These are phyloP conservation scores for Phialemonium atrogriseum DNA, from an alignment of 2,329 filamentous ascomycete species.

Conservation along the genomic window DNA sequence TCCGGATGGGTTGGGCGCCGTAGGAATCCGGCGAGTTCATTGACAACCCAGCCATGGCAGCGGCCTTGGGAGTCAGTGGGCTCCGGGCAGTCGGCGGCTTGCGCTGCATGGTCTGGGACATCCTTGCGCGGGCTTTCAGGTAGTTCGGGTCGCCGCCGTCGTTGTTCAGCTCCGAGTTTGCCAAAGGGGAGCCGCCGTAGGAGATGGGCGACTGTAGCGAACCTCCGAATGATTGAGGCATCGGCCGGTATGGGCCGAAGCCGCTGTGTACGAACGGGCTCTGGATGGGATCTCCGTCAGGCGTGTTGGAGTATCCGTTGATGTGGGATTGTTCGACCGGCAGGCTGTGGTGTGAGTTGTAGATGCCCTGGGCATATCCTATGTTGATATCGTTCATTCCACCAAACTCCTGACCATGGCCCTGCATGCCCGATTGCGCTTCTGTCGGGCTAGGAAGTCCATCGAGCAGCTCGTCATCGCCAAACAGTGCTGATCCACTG, in stretches of 20 bases:
- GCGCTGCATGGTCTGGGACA: constrained; percentile 58
- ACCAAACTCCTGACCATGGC: constrained; percentile 48
- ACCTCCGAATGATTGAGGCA: constrained; percentile 47
- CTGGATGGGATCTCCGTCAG: constrained; percentile 84
- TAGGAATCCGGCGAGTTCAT: constrained; percentile 64
- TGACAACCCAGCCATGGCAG: constrained; percentile 62
- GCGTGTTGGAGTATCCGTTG: constrained; percentile 81
- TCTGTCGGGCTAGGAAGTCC: constrained; percentile 52
- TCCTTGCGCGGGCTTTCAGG: constrained; percentile 48
- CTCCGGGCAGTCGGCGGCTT: constrained; percentile 68
- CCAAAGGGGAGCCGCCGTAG: constrained; percentile 41
- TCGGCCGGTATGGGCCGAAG: constrained; percentile 69
- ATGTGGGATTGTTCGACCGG: constrained; percentile 62
- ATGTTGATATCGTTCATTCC: constrained; percentile 49
- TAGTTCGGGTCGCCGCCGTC: constrained; percentile 45
- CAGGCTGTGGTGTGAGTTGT: constrained; percentile 46
- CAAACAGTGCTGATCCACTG: constrained; percentile 68
- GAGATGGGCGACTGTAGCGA: constrained; percentile 45
- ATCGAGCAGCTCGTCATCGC: constrained; percentile 83
- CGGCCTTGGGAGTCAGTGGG: constrained; percentile 83
- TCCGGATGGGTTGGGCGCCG: constrained; percentile 69
- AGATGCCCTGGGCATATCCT: constrained; percentile 46
- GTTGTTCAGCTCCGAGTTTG: constrained; percentile 39
- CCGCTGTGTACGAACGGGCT: constrained; percentile 70
- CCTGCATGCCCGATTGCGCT: constrained; percentile 39